Evolutionary conservation across 2,329 filamentous ascomycete genomes (phyloP), one percentile per base, ranked within the genome.

Genomic region (Beauveria medogensis): DNA sequence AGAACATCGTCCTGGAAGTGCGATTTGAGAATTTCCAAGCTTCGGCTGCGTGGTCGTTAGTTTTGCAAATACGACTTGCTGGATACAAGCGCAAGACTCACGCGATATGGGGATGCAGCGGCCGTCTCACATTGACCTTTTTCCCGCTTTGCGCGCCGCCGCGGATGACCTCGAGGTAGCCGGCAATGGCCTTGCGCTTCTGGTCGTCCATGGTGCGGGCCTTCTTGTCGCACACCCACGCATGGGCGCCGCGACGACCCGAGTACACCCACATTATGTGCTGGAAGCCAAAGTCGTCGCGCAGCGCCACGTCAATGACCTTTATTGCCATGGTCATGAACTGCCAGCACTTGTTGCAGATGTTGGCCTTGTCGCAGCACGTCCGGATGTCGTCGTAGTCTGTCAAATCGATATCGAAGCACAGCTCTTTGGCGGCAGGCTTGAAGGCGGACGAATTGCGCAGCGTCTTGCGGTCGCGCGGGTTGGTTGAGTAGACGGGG

Each of bases 191-290:
- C 66, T 86, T 86, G 60, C 94, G 84, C 74, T 90, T 92, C 67
- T 89, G 84, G 68, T 99, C 94, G 65, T 96, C 89, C 78, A 99
- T 84, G 40, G 81, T 81, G 61, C 94, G 84, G 0, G 92, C 94
- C 61, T 88, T 87, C 70, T 89, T 90, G 73, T 99, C 94, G 71
- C 93, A 97, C 12, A 99, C 90, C 94, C 94, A 99, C 6, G 94
- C 94, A 85, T 99, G 94, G 34, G 90, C 92, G 77, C 94, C 94
- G 82, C 94, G 86, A 74, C 94, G 89, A 67, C 94, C 94, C 0
- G 94, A 99, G 75, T 99, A 99, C 7, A 99, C 92, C 94, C 94
- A 99, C 74, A 99, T 82, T 69, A 99, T 93, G 74, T 99, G 93
- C 71, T 90, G 87, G 75, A 97, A 99, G 51, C 92, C 94, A 76